A percentile compares a stretch with the other conserved stretches of the same genome.
Evolutionary conservation across 1,139 yeast species (phyloP).

Genomic region (Scheffersomyces titani): DNA sequence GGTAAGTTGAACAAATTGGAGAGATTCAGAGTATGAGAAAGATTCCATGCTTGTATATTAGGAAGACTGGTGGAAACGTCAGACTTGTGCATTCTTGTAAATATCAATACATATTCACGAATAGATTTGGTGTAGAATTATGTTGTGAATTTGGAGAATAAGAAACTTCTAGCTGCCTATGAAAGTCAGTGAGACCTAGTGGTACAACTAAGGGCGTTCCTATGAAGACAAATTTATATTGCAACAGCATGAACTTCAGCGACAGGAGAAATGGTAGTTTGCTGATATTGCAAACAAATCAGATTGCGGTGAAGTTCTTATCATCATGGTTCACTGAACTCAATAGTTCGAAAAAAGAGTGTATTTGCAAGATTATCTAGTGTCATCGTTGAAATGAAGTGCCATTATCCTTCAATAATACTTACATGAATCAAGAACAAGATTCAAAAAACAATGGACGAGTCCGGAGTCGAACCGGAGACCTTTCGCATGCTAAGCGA

Average conservation of each 20-base stretch:
- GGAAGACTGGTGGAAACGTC: background rate
- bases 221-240: too few species aligned
- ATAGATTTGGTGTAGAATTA: background rate
- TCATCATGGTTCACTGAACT: too few species aligned
- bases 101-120: background rate
- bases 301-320: too few species aligned
- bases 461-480: slow-evolving; percentile 89
- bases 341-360: background rate
- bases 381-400: background rate
- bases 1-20: slow-evolving; percentile 77
- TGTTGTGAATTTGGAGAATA: background rate
- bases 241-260: too few species aligned
- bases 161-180: background rate
- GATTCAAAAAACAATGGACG: slow-evolving; percentile 52
- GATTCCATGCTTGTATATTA: background rate
- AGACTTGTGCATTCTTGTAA: background rate
- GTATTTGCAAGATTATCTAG: background rate
- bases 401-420: too few species aligned
- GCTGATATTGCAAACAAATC: too few species aligned
- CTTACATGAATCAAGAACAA: too few species aligned
- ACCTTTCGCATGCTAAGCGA: slow-evolving; percentile 88
- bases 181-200: too few species aligned
- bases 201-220: too few species aligned
- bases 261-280: too few species aligned
- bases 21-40: slow-evolving; percentile 41